Percentiles rank a stretch among this genome's conserved stretches.
Evolutionary conservation across 1,284 basidiomycete genomes (phyloP).

Genomic region (Ustilago sp.): DNA sequence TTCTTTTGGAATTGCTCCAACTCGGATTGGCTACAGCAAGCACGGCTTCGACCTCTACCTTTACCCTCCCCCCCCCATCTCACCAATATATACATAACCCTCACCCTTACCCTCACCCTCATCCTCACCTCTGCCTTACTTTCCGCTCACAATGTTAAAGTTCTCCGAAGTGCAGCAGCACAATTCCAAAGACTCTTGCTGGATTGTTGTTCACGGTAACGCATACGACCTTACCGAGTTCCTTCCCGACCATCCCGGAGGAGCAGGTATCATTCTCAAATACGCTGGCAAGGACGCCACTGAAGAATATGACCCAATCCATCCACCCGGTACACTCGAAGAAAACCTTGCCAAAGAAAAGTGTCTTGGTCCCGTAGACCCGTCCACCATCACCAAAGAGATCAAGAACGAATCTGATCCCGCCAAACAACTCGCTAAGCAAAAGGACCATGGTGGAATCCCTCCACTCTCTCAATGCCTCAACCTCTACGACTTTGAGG

Average conservation of each 20-base stretch:
- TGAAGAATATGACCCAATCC: slow-evolving; percentile 67
- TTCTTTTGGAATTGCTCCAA: slow-evolving; percentile 1
- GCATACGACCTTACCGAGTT: slow-evolving; percentile 87
- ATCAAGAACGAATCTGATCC: slow-evolving; percentile 8
- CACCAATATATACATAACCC: slow-evolving; percentile 3
- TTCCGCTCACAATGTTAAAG: slow-evolving; percentile 32
- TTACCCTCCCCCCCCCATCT: neutral
- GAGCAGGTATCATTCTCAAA: slow-evolving; percentile 77
- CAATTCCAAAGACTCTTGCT: slow-evolving; percentile 80
- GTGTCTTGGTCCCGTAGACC: slow-evolving; percentile 63
- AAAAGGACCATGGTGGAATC: slow-evolving; percentile 39
- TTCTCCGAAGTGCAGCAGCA: slow-evolving; percentile 77
- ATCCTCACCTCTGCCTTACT: neutral
- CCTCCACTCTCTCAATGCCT: slow-evolving; percentile 82
- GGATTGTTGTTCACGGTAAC: slow-evolving; percentile 85
- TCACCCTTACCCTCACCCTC: neutral
- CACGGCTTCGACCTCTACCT: too few species aligned
- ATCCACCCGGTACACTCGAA: slow-evolving; percentile 67
- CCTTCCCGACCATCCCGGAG: slow-evolving; percentile 79
- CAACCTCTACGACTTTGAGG: slow-evolving; percentile 90
- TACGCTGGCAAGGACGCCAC: slow-evolving; percentile 85
- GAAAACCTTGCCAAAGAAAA: slow-evolving; percentile 65
- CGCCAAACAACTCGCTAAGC: slow-evolving; percentile 22
- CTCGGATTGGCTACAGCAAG: slow-evolving; percentile 4
- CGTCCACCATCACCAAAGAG: slow-evolving; percentile 45